Conservation (phyloP, 345 rosid genomes). For the Eucalyptus marginata region DNA sequence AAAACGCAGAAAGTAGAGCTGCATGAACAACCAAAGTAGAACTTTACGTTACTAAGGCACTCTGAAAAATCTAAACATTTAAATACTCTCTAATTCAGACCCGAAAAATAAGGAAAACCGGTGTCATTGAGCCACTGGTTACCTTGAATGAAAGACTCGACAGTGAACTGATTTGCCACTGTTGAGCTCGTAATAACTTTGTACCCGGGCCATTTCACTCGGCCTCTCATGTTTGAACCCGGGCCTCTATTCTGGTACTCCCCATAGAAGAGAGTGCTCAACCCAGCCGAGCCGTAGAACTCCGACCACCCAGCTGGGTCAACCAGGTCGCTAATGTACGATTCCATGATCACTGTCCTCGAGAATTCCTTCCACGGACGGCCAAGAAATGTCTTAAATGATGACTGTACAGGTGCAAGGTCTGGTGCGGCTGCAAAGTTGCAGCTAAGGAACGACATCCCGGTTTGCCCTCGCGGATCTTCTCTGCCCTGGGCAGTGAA, state of each 20-base stretch:
- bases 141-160: constrained; percentile 3
- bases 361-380: constrained; percentile 10
- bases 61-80: not conserved
- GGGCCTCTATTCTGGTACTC: constrained; percentile 20
- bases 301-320: not conserved
- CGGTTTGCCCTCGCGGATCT: not conserved
- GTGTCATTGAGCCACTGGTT: not conserved
- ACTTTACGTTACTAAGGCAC: not conserved
- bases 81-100: not conserved
- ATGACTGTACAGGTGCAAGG: not conserved
- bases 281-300: not conserved
- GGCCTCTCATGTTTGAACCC: constrained; percentile 1
- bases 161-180: constrained; percentile 15
- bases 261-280: constrained; percentile 13
- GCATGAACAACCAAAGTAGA: not conserved
- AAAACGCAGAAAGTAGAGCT: not conserved
- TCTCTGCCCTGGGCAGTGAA: not conserved
- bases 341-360: not conserved
- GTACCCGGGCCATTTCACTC: constrained; percentile 29
- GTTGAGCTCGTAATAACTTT: not conserved
- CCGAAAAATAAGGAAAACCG: not conserved
- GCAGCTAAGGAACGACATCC: constrained; percentile 1
- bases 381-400: not conserved
- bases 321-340: not conserved
- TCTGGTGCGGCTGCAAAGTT: constrained; percentile 1